Evolutionary conservation across 345 rosid species (phyloP).

Genomic region (Citrus trifoliata): DNA sequence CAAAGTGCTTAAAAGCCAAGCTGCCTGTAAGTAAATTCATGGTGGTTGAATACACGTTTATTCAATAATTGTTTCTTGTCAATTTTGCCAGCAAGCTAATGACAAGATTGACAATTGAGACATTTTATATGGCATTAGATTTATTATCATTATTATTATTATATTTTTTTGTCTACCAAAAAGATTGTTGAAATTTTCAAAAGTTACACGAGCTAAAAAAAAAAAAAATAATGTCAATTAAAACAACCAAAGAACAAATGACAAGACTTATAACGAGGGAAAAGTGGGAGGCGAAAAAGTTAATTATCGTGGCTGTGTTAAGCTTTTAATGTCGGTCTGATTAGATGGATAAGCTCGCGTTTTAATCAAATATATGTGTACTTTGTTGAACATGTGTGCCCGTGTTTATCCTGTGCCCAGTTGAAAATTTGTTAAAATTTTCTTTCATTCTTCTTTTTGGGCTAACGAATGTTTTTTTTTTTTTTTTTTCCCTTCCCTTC

Average conservation of each 20-base stretch:
- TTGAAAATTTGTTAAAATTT: not conserved
- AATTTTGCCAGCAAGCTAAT: too few relatives aligned
- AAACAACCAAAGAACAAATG: not conserved
- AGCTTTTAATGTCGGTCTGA: constrained; percentile 19
- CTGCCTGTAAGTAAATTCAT: not conserved
- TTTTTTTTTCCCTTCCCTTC: not conserved
- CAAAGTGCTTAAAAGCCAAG: too few relatives aligned
- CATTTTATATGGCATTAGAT: not conserved
- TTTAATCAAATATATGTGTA: not conserved
- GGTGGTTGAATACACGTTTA: not conserved
- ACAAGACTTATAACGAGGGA: not conserved
- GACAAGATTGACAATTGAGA: not conserved
- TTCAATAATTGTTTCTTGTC: too few relatives aligned
- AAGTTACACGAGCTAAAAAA: not conserved
- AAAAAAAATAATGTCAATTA: not conserved
- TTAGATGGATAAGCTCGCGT: constrained; percentile 11
- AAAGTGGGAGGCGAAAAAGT: not conserved
- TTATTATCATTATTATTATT: too few relatives aligned
- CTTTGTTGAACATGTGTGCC: constrained; percentile 1
- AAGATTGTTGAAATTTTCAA: too few relatives aligned
- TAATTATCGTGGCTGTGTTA: constrained; percentile 11
- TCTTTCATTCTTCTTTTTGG: not conserved
- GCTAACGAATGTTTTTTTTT: too few relatives aligned
- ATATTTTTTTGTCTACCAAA: too few relatives aligned
- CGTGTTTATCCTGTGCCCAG: not conserved